phyloP scores from a whole-genome alignment of 345 rosid genomes.

The Bruguiera gymnorhiza region DNA sequence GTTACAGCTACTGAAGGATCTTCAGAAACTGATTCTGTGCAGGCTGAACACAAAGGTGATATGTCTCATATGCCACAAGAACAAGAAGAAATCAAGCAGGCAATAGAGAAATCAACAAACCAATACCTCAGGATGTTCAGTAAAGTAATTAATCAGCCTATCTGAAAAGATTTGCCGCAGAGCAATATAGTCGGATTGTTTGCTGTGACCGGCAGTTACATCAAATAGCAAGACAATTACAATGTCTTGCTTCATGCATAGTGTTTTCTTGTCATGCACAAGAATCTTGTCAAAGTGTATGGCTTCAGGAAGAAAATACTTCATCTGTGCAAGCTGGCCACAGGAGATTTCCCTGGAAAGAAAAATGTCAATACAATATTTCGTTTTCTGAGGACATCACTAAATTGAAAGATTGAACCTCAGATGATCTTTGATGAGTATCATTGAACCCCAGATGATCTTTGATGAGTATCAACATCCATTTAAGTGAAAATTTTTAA shows the following conservation, averaged over 20 bases:
- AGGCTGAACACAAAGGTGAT: neutral
- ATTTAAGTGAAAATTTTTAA: too few relatives aligned
- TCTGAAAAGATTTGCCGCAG: constrained; percentile 32
- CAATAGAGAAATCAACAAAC: neutral
- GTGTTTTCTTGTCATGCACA: constrained; percentile 42
- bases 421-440: too few relatives aligned
- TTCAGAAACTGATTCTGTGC: neutral
- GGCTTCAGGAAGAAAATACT: constrained; percentile 47
- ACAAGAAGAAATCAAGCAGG: neutral
- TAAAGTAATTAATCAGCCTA: constrained; percentile 34
- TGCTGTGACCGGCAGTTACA: constrained; percentile 30
- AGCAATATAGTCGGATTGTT: constrained; percentile 38
- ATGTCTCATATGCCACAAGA: neutral
- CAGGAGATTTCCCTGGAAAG: constrained; percentile 34
- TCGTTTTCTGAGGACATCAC: neutral
- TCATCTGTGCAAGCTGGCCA: constrained; percentile 45
- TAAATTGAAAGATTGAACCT: neutral
- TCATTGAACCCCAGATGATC: too few relatives aligned
- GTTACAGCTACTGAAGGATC: neutral
- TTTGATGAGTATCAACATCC: too few relatives aligned
- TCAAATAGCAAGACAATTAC: constrained; percentile 34
- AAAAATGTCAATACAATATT: neutral
- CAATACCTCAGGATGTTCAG: constrained; percentile 43
- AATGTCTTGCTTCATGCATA: constrained; percentile 45
- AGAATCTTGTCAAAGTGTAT: constrained; percentile 40